phyloP scores from a whole-genome alignment of 2,329 filamentous ascomycete species.

The Aureobasidium zeae region DNA sequence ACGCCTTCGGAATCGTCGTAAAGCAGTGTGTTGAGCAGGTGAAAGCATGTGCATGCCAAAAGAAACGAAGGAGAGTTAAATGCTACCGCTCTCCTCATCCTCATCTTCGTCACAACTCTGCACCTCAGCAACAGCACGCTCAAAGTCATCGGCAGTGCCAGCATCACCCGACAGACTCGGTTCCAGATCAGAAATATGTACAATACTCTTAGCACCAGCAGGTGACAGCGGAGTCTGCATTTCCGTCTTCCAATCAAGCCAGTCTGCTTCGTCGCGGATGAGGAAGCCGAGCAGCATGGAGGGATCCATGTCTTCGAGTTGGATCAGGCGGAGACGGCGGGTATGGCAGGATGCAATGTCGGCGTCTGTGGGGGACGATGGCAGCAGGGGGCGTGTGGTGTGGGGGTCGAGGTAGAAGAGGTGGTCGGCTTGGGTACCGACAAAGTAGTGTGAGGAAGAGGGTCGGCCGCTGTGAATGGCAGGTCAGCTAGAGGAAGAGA shows the following conservation, averaged over 20 bases:
- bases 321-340: conserved; percentile 67
- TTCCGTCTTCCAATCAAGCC: conserved; percentile 65
- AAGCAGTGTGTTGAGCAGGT: conserved; percentile 5
- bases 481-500: not conserved
- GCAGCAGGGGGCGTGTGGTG: conserved; percentile 66
- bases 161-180: conserved; percentile 38
- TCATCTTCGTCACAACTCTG: conserved; percentile 69
- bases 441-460: conserved; percentile 75
- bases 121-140: conserved; percentile 70
- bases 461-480: conserved; percentile 61
- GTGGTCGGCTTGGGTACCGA: conserved; percentile 62
- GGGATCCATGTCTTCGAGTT: conserved; percentile 89
- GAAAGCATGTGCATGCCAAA: too few species aligned
- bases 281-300: conserved; percentile 96
- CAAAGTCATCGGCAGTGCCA: conserved; percentile 25
- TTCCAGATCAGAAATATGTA: conserved; percentile 70
- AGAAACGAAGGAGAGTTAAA: too few species aligned
- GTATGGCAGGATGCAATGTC: conserved; percentile 84
- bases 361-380: conserved; percentile 49
- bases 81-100: conserved; percentile 29
- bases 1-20: conserved; percentile 12
- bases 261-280: conserved; percentile 73
- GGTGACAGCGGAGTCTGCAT: conserved; percentile 25
- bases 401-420: conserved; percentile 97
- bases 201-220: conserved; percentile 52